A percentile compares a stretch with the other conserved stretches of the same genome.
phyloP scores from a whole-genome alignment of 169 alveolate genomes.

The Cystoisospora suis region DNA sequence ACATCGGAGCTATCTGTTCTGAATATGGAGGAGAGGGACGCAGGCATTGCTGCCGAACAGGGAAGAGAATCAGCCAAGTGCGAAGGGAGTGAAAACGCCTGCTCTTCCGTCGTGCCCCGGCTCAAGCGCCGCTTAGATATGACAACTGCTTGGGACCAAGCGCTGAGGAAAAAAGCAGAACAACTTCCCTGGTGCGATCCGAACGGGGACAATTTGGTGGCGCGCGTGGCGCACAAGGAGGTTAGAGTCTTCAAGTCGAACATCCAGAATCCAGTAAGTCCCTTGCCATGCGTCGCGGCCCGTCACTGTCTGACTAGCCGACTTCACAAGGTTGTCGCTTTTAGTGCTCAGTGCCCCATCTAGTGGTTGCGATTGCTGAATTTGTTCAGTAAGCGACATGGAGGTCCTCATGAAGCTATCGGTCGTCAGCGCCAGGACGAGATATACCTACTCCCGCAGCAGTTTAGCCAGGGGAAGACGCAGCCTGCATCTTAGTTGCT shows the following conservation, averaged over 20 bases:
- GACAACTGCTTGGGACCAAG: background rate
- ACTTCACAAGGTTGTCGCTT: too few relatives aligned
- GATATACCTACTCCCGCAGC: too few relatives aligned
- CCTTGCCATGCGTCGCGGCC: background rate
- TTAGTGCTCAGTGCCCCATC: too few relatives aligned
- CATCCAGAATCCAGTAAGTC: background rate
- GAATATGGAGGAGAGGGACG: too few relatives aligned
- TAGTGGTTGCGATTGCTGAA: too few relatives aligned
- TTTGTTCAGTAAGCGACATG: too few relatives aligned
- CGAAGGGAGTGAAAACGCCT: background rate
- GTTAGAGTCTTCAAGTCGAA: constrained; percentile 50
- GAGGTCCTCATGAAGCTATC: too few relatives aligned
- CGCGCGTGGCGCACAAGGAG: constrained; percentile 63
- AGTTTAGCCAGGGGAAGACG: too few relatives aligned
- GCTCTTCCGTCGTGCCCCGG: background rate
- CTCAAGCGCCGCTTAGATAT: background rate
- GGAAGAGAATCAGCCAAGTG: constrained; percentile 13
- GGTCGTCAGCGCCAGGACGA: too few relatives aligned
- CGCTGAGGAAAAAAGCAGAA: constrained; percentile 12
- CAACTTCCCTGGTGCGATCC: constrained; percentile 55
- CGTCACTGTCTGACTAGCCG: too few relatives aligned
- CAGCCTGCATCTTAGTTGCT: too few relatives aligned
- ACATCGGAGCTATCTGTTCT: background rate
- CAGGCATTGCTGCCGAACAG: background rate
- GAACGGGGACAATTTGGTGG: constrained; percentile 58